Evolutionary conservation across 148 eudicot species (phyloP), one percentile per base, ranked within the genome.

Genomic region (Polygonum maritimum): DNA sequence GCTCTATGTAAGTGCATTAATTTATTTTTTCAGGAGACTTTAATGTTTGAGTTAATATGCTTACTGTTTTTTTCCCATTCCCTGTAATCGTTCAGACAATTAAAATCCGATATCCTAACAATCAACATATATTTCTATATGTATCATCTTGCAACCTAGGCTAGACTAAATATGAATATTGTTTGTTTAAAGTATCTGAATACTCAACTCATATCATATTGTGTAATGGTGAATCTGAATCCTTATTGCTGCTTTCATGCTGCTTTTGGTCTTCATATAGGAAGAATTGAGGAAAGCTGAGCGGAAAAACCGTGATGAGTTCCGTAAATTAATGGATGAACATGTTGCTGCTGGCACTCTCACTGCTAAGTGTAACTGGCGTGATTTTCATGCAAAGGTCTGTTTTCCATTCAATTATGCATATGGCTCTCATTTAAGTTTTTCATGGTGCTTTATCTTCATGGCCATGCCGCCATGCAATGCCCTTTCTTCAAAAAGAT

Each of bases 261-360:
- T 80, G 75, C 18, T 75, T 76, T 39, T 81, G 51, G 40, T 78
- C 39, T 67, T 67, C 58, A 75, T 52, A 75, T 76, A 96, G 99
- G 99, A 92, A 84, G 99, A 91, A 81, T 16, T 74, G 44, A 91
- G 99, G 81, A 96, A 88, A 88, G 78, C 81, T 54, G 99, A 96
- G 80, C 90, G 99, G 65, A 96, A 83, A 82, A 92, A 96, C 76
- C 98, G 99, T 76, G 99, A 96, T 65, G 97, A 92, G 65, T 96
- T 96, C 71, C 94, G 99, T 70, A 96, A 92, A 78, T 77, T 96
- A 82, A 85, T 96, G 99, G 97, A 91, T 39, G 97, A 76, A 74
- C 97, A 92, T 86, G 88, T 91, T 55, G 88, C 88, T 36, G 84
- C 78, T 58, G 97, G 98, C 78, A 83, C 82, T 80, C 89, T 96